Base-by-base conservation (phyloP, 2,329 filamentous ascomycete genomes). In the Fusarium metavorans region DNA sequence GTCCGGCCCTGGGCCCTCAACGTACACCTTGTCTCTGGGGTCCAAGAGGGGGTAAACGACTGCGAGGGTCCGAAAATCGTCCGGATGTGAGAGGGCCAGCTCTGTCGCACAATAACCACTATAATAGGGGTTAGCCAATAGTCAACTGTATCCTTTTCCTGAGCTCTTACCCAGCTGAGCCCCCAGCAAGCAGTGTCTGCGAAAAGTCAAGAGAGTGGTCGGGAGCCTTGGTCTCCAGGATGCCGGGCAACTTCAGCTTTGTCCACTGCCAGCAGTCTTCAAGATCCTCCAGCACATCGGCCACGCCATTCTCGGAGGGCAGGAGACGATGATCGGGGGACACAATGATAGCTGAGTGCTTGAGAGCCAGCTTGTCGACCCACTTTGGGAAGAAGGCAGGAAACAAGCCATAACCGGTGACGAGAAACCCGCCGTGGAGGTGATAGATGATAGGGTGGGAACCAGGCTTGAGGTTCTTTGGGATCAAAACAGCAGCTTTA, bases 241-340 rank as follows among this genome's bases (percentile, higher is more conserved):
- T 23, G 1, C 14, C 0, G 0, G 65, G 50, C 0, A 81, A 60
- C 0, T 59, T 32, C 1, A 45, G 37, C 6, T 68, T 77, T 0
- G 74, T 64, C 78, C 79, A 81, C 20, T 74, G 67, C 78, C 79
- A 81, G 1, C 74, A 76, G 45, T 80, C 77, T 23, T 79, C 76
- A 2, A 80, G 25, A 50, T 81, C 80, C 4, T 76, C 76, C 0
- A 80, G 67, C 0, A 78, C n/a, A 23, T 81, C 80, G 0, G 72
- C 73, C 1, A 78, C 59, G 4, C 78, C 75, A 56, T 79, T 78
- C 2, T 67, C 54, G 5, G 78, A 73, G 4, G 79, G 79, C 2
- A 77, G 59, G 0, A 81, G 72, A 0, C 78, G 74, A 23, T 80
- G 74, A 32, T 81, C 77, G 0, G 78, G 69, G 0, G 77, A 80